A percentile compares a stretch with the other conserved stretches of the same genome.
These are phyloP conservation scores for Hymenotorrendiella dingleyae DNA, from an alignment of 2,329 filamentous ascomycete species.

Conservation along the genomic window DNA sequence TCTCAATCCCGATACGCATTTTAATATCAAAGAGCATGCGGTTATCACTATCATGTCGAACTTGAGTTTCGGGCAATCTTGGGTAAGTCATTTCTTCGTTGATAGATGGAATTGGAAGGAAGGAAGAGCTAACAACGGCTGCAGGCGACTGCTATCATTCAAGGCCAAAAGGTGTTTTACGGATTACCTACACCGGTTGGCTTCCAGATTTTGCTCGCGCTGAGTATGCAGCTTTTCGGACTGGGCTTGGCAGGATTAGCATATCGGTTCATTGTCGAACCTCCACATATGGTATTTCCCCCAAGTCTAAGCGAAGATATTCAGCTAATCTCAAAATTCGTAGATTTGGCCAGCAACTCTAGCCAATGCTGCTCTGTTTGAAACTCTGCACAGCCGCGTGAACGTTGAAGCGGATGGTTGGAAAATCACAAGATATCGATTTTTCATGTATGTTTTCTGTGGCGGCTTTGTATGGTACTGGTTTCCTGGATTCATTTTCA, in stretches of 20 bases:
- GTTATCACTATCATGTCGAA: slow-evolving; percentile 57
- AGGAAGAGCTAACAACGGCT: slow-evolving; percentile 3
- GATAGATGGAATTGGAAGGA: too few relatives aligned
- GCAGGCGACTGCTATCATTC: not conserved
- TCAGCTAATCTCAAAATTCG: too few relatives aligned
- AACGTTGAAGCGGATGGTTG: slow-evolving; percentile 56
- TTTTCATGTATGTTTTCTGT: slow-evolving; percentile 33
- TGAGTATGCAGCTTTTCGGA: slow-evolving; percentile 56
- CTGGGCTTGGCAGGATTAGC: slow-evolving; percentile 56
- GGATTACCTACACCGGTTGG: slow-evolving; percentile 28
- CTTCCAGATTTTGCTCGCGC: slow-evolving; percentile 52
- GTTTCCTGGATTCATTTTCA: slow-evolving; percentile 59
- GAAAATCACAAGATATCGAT: slow-evolving; percentile 35
- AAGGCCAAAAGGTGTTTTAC: not conserved
- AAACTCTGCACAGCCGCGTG: slow-evolving; percentile 52
- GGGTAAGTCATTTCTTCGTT: slow-evolving; percentile 39
- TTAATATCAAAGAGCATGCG: slow-evolving; percentile 64
- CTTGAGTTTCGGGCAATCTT: slow-evolving; percentile 33
- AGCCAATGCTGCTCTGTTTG: slow-evolving; percentile 15
- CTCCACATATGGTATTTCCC: slow-evolving; percentile 28
- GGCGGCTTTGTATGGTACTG: slow-evolving; percentile 42
- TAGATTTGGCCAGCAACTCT: slow-evolving; percentile 20
- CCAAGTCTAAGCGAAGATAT: slow-evolving; percentile 13
- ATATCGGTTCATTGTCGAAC: slow-evolving; percentile 50
- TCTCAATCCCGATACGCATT: slow-evolving; percentile 59